Conservation (phyloP, 148 eudicot species). For the Drosera capensis region DNA sequence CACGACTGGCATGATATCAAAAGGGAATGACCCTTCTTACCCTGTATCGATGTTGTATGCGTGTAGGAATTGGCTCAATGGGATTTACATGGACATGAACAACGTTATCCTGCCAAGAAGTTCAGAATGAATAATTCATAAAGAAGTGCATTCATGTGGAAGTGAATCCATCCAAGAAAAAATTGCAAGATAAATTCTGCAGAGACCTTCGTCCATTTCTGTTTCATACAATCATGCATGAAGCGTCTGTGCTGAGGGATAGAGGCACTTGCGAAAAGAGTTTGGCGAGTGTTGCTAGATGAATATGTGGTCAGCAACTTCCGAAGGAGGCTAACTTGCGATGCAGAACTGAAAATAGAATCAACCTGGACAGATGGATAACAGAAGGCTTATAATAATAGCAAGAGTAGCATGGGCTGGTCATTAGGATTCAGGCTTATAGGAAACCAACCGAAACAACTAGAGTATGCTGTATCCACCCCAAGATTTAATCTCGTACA, state of each 20-base stretch:
- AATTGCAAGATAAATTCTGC: conserved; percentile 4
- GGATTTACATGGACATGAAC: conserved; percentile 79
- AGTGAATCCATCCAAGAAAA: neutral
- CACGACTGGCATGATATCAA: neutral
- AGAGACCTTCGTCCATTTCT: conserved; percentile 94
- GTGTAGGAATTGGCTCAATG: conserved; percentile 76
- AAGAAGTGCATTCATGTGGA: conserved; percentile 5
- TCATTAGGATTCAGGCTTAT: too few relatives aligned
- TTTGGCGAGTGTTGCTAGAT: conserved; percentile 55
- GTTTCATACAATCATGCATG: conserved; percentile 68
- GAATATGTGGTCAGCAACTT: conserved; percentile 69
- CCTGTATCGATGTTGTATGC: conserved; percentile 69
- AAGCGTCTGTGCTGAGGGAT: conserved; percentile 86
- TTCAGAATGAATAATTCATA: conserved; percentile 2
- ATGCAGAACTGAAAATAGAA: conserved; percentile 74
- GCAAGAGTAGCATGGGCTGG: too few relatives aligned
- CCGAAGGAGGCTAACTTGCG: conserved; percentile 54
- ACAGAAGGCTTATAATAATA: too few relatives aligned
- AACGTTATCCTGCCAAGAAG: conserved; percentile 43
- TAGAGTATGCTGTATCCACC: too few relatives aligned
- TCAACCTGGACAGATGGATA: conserved; percentile 61
- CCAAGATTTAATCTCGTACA: too few relatives aligned
- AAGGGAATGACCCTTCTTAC: conserved; percentile 32
- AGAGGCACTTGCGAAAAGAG: conserved; percentile 94
- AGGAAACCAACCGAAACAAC: too few relatives aligned